Conservation (phyloP, 495 filamentous ascomycete genomes). For the Cairneyella variabilis region DNA sequence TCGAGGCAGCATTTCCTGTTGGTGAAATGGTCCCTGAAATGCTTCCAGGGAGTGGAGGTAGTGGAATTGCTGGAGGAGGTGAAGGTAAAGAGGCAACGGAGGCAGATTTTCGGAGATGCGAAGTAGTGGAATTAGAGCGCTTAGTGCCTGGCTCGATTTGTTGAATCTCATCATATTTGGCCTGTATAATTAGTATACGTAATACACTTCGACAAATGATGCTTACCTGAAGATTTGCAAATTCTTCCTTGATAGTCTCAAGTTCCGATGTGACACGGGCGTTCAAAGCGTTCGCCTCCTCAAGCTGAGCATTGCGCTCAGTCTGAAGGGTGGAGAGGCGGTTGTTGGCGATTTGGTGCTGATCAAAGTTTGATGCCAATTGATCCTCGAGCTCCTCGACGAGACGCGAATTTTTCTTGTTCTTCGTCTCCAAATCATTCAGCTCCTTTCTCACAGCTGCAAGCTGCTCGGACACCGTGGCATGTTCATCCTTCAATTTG, state of each 20-base stretch:
- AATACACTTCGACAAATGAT: constrained; percentile 3
- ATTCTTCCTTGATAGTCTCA: constrained; percentile 58
- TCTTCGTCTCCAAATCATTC: constrained; percentile 55
- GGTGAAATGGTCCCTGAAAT: constrained; percentile 16
- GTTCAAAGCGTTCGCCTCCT: constrained; percentile 51
- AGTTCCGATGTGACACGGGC: constrained; percentile 46
- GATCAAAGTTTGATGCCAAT: constrained; percentile 89
- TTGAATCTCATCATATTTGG: constrained; percentile 53
- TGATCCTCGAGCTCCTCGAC: constrained; percentile 97
- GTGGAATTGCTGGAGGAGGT: constrained; percentile 85
- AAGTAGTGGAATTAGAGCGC: constrained; percentile 63
- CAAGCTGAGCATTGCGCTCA: constrained; percentile 60
- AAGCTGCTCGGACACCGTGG: constrained; percentile 63
- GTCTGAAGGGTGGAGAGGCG: constrained; percentile 65
- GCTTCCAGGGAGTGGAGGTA: constrained; percentile 75
- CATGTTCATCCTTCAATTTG: constrained; percentile 47
- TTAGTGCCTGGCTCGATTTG: constrained; percentile 42
- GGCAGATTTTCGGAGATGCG: constrained; percentile 74
- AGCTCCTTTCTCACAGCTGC: constrained; percentile 71
- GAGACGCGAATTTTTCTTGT: constrained; percentile 80
- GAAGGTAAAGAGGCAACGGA: constrained; percentile 84
- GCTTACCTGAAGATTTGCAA: constrained; percentile 61
- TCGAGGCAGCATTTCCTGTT: constrained; percentile 16
- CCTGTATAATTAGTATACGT: constrained; percentile 42
- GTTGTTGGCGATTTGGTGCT: constrained; percentile 81